Conservation (phyloP, 2,329 filamentous ascomycete species). For the Fusarium secorum region DNA sequence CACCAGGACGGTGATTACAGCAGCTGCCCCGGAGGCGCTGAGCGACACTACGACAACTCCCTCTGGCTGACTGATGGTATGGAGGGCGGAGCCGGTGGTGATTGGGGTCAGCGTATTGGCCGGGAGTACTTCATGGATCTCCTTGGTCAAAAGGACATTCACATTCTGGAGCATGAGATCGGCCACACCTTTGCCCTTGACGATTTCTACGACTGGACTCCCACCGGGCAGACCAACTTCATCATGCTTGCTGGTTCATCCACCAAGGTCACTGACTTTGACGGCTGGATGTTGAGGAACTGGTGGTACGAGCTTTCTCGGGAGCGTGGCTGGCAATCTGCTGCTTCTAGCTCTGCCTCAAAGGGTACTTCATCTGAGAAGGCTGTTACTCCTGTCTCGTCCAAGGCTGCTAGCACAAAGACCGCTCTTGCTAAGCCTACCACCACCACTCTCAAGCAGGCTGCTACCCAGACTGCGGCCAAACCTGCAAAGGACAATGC, state of each 20-base stretch:
- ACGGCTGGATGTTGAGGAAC: conserved; percentile 58
- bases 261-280: conserved; percentile 55
- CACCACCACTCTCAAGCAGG: background rate
- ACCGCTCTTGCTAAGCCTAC: background rate
- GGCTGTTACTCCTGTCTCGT: background rate
- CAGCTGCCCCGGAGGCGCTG: conserved; percentile 46
- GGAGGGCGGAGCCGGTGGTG: conserved; percentile 53
- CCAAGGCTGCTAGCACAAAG: background rate
- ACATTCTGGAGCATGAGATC: conserved; percentile 58
- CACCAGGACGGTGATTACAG: conserved; percentile 53
- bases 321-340: conserved; percentile 40
- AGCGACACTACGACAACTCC: conserved; percentile 54
- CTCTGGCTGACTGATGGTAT: conserved; percentile 59
- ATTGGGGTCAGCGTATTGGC: conserved; percentile 57
- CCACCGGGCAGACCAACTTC: conserved; percentile 52
- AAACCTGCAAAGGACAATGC: background rate
- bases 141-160: conserved; percentile 48
- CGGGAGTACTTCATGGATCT: conserved; percentile 53
- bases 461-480: background rate
- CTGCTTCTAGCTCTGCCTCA: background rate
- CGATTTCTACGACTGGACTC: conserved; percentile 54
- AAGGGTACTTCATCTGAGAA: background rate
- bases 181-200: conserved; percentile 55
- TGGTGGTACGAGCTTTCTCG: conserved; percentile 53
- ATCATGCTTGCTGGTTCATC: conserved; percentile 56